A percentile compares a stretch with the other conserved stretches of the same genome.
Evolutionary conservation across 2,329 filamentous ascomycete species (phyloP).

Genomic region (Trichoderma brevicompactum): DNA sequence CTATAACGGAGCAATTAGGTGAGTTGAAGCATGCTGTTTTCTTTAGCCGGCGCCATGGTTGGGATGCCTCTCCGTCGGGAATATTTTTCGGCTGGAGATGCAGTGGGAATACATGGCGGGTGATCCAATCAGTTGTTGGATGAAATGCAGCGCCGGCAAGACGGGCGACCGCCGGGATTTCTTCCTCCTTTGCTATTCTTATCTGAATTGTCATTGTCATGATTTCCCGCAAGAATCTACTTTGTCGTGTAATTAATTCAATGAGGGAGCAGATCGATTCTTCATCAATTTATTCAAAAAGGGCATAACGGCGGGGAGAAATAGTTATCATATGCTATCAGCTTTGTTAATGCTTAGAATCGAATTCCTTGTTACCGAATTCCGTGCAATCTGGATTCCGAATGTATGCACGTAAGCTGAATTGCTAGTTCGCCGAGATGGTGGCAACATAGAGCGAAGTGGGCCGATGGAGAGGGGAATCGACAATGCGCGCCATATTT

Average conservation of each 20-base stretch:
- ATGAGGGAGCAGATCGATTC: background rate
- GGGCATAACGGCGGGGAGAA: background rate
- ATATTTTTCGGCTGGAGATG: slow-evolving; percentile 20
- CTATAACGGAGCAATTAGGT: slow-evolving; percentile 17
- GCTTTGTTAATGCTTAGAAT: background rate
- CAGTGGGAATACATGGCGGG: slow-evolving; percentile 29
- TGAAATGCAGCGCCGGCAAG: slow-evolving; percentile 30
- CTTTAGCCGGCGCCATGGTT: slow-evolving; percentile 27
- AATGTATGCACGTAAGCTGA: background rate
- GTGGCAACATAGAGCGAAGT: background rate
- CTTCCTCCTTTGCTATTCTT: slow-evolving; percentile 29
- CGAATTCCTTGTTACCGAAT: background rate
- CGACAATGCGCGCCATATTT: background rate
- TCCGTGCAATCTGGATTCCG: background rate
- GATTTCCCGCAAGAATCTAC: no score
- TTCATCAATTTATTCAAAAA: background rate
- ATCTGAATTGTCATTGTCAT: slow-evolving; percentile 29
- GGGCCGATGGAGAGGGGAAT: slow-evolving; percentile 10
- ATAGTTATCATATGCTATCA: slow-evolving; percentile 2
- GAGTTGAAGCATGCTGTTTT: slow-evolving; percentile 22
- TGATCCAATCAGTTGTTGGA: slow-evolving; percentile 31
- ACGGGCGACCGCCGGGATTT: slow-evolving; percentile 28
- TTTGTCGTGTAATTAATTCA: background rate
- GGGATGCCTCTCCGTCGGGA: slow-evolving; percentile 4
- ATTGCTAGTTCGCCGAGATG: slow-evolving; percentile 1